Base-by-base conservation (phyloP, 192 early-diverging fungal genomes). In the Umbelopsis sp. region DNA sequence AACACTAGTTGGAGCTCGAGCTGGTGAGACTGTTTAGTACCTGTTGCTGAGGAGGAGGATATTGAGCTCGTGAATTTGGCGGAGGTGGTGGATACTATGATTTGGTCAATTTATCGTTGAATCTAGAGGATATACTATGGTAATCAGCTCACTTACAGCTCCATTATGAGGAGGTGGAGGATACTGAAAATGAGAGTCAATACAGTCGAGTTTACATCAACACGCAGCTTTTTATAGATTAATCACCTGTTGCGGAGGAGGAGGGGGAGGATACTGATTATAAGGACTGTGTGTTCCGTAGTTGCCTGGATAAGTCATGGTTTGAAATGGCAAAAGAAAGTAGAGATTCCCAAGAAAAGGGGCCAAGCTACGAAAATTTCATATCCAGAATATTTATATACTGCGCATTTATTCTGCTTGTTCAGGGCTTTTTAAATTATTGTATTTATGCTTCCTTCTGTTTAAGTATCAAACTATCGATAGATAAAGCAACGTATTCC, bases 221-320 rank as follows among this genome's bases (percentile, higher is more conserved):
- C n/a, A n/a, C n/a, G n/a, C n/a, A n/a, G n/a, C 38, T 6, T 38
- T 25, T 45, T n/a, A 45, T 9, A 68, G 41, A 21, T 24, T 65
- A 24, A 52, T 52, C 4, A 59, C 69, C 34, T 65, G 45, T 12
- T 68, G 59, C 16, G 56, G 31, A 36, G 53, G 44, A 56, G 71
- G 44, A 26, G 47, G 38, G 32, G 65, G 65, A 17, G 29, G 65
- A 17, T 45, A 49, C 32, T 71, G 74, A 22, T 69, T 69, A 25
- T 76, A 76, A 20, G 56, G 12, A 21, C 69, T 59, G 3, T 75
- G 74, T 45, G 59, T 47, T 24, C 74, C 74, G 70, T 76, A 76
- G 21, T 32, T 25, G 24, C 74, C 74, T 22, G 74, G 74, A 34
- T 76, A 76, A 43, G 65, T 16, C 74, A 76, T 76, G n/a, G 20